Evolutionary conservation across 164 flowering plant species (phyloP).

Genomic region (Nelumbo lutea): DNA sequence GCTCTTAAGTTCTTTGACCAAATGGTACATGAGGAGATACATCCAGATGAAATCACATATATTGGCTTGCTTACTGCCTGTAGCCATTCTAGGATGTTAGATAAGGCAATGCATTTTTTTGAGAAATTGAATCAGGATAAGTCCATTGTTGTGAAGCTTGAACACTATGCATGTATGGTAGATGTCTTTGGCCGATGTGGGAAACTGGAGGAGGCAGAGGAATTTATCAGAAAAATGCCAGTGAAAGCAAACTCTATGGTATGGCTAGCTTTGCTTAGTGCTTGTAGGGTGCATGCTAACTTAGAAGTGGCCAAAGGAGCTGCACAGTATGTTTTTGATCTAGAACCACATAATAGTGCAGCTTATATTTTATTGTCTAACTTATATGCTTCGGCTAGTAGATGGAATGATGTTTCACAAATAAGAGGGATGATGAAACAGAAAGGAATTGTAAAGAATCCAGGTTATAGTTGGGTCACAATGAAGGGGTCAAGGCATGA

Average conservation of each 20-base stretch:
- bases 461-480: constrained; percentile 19
- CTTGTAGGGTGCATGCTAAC: too few species aligned
- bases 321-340: constrained; percentile 4
- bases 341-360: constrained; percentile 12
- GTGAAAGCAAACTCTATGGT: too few species aligned
- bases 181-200: constrained; percentile 18
- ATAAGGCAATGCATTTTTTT: constrained; percentile 8
- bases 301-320: too few species aligned
- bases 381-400: constrained; percentile 14
- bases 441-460: constrained; percentile 15
- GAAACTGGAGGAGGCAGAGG: constrained; percentile 17
- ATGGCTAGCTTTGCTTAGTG: too few species aligned
- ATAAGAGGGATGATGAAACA: constrained; percentile 15
- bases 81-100: constrained; percentile 15
- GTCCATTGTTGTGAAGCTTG: constrained; percentile 10
- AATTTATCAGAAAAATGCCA: constrained; percentile 13
- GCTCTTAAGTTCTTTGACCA: constrained; percentile 11
- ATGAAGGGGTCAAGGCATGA: constrained; percentile 7
- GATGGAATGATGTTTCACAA: constrained; percentile 16
- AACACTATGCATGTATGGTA: constrained; percentile 19
- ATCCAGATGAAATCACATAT: constrained; percentile 12
- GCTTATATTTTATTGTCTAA: constrained; percentile 18
- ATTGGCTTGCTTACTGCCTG: constrained; percentile 18
- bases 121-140: constrained; percentile 6
- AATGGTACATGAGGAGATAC: background rate